Conservation (phyloP, 2,329 filamentous ascomycete genomes). For the Trichoderma simmonsii region DNA sequence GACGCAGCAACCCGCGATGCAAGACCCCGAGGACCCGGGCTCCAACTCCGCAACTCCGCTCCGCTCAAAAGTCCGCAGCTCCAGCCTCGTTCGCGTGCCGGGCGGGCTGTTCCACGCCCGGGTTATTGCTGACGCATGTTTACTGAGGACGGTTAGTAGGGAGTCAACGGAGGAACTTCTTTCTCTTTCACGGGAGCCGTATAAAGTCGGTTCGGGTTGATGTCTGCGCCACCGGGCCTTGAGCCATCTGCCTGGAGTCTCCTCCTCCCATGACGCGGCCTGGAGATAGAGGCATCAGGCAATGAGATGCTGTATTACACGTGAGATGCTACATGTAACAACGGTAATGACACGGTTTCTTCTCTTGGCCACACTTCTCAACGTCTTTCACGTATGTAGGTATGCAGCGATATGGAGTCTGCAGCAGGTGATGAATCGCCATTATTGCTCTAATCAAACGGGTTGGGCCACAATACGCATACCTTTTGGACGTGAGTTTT, state of each 20-base stretch:
- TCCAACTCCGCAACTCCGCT: slow-evolving; percentile 28
- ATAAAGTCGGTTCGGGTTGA: not conserved
- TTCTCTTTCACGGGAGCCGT: not conserved
- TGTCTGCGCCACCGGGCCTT: not conserved
- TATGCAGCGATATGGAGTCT: not conserved
- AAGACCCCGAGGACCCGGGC: slow-evolving; percentile 15
- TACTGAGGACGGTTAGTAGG: not conserved
- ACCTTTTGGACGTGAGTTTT: not conserved
- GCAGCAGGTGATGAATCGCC: not conserved
- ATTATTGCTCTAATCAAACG: not conserved
- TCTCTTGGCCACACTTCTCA: not conserved
- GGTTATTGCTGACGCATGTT: not conserved
- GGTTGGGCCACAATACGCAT: not conserved
- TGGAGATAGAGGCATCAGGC: not conserved
- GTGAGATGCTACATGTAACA: not conserved
- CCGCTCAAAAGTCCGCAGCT: slow-evolving; percentile 25
- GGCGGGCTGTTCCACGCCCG: not conserved
- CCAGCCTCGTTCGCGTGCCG: not conserved
- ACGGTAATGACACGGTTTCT: not conserved
- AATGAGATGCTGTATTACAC: not conserved
- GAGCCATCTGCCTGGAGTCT: not conserved
- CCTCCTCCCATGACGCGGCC: not conserved
- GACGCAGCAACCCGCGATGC: not conserved
- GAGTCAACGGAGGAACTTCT: not conserved
- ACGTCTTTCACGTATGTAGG: not conserved